phyloP scores from a whole-genome alignment of 2,329 filamentous ascomycete genomes.

The Colletotrichum filicis region DNA sequence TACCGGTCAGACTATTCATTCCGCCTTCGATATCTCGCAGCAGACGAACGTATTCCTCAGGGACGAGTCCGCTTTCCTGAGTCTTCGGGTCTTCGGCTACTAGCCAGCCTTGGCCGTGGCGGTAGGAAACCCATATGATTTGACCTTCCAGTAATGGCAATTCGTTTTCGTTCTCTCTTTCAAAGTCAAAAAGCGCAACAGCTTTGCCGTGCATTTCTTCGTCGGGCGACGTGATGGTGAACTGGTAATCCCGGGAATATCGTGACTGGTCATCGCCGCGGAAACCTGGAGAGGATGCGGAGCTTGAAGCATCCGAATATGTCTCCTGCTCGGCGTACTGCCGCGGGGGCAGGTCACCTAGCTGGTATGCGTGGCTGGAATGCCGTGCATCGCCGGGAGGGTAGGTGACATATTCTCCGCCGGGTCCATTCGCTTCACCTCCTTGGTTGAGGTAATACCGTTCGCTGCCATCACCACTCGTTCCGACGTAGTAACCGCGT shows the following conservation, averaged over 20 bases:
- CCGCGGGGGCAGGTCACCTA: constrained; percentile 56
- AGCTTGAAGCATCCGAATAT: constrained; percentile 69
- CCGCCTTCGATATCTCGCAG: constrained; percentile 94
- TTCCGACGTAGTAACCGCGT: constrained; percentile 74
- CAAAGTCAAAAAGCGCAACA: constrained; percentile 95
- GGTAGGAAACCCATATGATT: constrained; percentile 95
- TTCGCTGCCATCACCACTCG: constrained; percentile 77
- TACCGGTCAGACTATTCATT: constrained; percentile 76
- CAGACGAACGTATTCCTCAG: constrained; percentile 94
- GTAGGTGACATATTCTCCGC: constrained; percentile 85
- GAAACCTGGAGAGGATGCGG: constrained; percentile 67
- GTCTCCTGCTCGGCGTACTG: constrained; percentile 61
- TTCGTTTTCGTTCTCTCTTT: constrained; percentile 96
- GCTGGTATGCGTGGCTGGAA: constrained; percentile 60
- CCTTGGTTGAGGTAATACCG: constrained; percentile 79
- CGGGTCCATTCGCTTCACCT: constrained; percentile 78
- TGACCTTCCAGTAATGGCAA: constrained; percentile 92
- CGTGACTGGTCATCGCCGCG: constrained; percentile 76
- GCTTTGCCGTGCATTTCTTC: constrained; percentile 98
- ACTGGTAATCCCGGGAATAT: constrained; percentile 92
- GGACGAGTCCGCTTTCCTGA: constrained; percentile 92
- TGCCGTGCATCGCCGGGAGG: constrained; percentile 72
- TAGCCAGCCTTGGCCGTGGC: constrained; percentile 96
- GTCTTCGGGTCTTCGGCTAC: constrained; percentile 97
- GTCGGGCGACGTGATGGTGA: constrained; percentile 93